phyloP scores from a whole-genome alignment of 2,329 filamentous ascomycete genomes.

The Cordyceps sp. region DNA sequence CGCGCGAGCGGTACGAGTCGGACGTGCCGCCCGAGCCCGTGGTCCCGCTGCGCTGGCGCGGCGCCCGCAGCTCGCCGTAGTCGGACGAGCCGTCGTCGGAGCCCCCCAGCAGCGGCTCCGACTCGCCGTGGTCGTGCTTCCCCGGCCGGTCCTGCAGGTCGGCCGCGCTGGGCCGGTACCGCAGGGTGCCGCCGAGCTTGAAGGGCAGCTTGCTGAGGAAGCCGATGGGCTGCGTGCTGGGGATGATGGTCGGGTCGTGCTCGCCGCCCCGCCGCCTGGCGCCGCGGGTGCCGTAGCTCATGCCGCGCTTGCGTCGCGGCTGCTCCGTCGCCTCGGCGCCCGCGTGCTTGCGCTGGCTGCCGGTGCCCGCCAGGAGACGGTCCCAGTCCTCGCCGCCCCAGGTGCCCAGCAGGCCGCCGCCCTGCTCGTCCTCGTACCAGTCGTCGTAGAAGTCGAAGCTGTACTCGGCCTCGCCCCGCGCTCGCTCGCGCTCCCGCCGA shows the following conservation, averaged over 20 bases:
- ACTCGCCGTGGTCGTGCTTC: conserved; percentile 34
- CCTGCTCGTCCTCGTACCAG: conserved; percentile 54
- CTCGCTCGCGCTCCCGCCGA: conserved; percentile 43
- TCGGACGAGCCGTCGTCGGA: conserved; percentile 14
- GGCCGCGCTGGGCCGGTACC: conserved; percentile 82
- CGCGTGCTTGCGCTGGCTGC: conserved; percentile 21
- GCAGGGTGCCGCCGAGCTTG: conserved; percentile 63
- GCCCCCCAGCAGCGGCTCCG: conserved; percentile 47
- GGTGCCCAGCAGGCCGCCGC: conserved; percentile 44
- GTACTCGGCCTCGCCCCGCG: conserved; percentile 52
- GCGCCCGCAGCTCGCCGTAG: conserved; percentile 12
- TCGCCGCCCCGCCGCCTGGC: conserved; percentile 29
- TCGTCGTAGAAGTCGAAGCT: conserved; percentile 98
- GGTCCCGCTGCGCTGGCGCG: conserved; percentile 55
- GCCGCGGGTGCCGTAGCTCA: conserved; percentile 73
- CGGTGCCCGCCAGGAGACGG: conserved; percentile 57
- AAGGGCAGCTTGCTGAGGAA: conserved; percentile 76
- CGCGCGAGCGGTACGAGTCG: conserved; percentile 73
- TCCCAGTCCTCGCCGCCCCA: conserved; percentile 82
- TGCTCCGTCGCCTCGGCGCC: conserved; percentile 32
- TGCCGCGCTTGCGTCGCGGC: conserved; percentile 37
- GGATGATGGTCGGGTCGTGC: conserved; percentile 80
- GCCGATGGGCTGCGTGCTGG: conserved; percentile 68
- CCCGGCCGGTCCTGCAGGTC: conserved; percentile 79
- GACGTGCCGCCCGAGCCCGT: conserved; percentile 65